Percentiles rank a stretch among this genome's conserved stretches.
These are phyloP conservation scores for Hypoxylon sp. DNA, from an alignment of 2,329 filamentous ascomycete species.

Conservation along the genomic window DNA sequence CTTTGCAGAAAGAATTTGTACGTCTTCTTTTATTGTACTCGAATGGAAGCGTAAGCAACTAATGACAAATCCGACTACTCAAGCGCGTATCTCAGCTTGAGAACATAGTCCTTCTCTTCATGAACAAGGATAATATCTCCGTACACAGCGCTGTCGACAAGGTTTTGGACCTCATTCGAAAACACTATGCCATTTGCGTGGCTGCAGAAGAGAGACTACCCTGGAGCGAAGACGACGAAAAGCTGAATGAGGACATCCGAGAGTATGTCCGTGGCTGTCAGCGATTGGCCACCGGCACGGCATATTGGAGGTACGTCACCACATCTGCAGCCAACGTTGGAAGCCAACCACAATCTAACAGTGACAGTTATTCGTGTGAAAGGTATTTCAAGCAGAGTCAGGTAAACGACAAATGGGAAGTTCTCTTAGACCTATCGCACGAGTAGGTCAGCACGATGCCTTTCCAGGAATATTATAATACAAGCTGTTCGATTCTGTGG, in stretches of 20 bases:
- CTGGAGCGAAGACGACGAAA: slow-evolving; percentile 48
- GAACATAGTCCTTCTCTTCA: slow-evolving; percentile 48
- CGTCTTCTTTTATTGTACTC: slow-evolving; percentile 15
- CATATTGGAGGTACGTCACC: slow-evolving; percentile 47
- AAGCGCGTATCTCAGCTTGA: slow-evolving; percentile 49
- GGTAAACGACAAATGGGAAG: slow-evolving; percentile 45
- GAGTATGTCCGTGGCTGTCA: slow-evolving; percentile 48
- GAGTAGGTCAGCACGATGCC: slow-evolving; percentile 6
- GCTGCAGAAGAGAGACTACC: slow-evolving; percentile 48
- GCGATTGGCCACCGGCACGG: slow-evolving; percentile 47
- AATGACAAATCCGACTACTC: neutral
- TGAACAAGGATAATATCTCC: slow-evolving; percentile 47
- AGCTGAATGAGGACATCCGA: slow-evolving; percentile 46
- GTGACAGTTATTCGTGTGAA: slow-evolving; percentile 47
- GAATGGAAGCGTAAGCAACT: neutral
- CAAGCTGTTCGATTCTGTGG: neutral
- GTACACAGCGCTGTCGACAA: slow-evolving; percentile 43
- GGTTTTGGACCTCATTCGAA: slow-evolving; percentile 47
- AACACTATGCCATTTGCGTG: slow-evolving; percentile 48
- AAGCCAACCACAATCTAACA: slow-evolving; percentile 8
- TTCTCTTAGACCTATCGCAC: slow-evolving; percentile 47
- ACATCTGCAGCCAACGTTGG: neutral
- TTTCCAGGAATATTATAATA: neutral
- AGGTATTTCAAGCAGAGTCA: slow-evolving; percentile 47
- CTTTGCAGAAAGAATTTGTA: slow-evolving; percentile 52